Base-by-base conservation (phyloP, 176 grass and related monocot species). In the Tillandsia leiboldiana region DNA sequence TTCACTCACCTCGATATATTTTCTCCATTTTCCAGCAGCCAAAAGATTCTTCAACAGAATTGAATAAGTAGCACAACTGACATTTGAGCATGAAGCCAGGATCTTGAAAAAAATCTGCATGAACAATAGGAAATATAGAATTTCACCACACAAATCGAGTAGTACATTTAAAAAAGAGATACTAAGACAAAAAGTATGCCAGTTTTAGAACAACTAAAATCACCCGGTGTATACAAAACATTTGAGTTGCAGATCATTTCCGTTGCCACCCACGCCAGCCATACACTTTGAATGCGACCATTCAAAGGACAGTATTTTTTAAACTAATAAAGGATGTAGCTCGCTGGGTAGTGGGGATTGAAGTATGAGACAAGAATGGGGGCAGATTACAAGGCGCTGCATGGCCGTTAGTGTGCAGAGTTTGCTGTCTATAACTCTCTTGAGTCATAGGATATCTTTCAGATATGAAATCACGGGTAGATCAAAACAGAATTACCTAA, bases 11-110 rank as follows among this genome's bases (percentile, higher is more conserved):
- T 96, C 92, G 68, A 96, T 73, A 71, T 82, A 96, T 70, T 87
- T 96, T 78, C 88, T 89, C 92, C 92, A 96, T 87, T 89, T 96
- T 52, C 92, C 86, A 82, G 72, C 75, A 84, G 78, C 76, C 73
- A 96, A 82, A 49, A 96, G 88, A 76, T 89, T 89, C 78, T 78
- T 91, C 64, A 96, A 66, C 17, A 96, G 53, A 89, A 92, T 73
- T 4, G 71, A 61, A 70, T 96, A 91, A 27, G 92, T 96, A 82
- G 75, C 79, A 78, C 73, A 65, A 27, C 81, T 78, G 50, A 96
- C 61, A 69, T 74, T 77, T 62, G 85, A 82, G 68, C 73, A 64
- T 66, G 83, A 85, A 64, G 69, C 71, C 77, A 83, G 47, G 51
- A 83, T 89, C 78, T 89, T 89, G 79, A 88, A 91, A 63, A 89